Conservation (phyloP, 2,329 filamentous ascomycete genomes). For the Phialemonium atrogriseum region DNA sequence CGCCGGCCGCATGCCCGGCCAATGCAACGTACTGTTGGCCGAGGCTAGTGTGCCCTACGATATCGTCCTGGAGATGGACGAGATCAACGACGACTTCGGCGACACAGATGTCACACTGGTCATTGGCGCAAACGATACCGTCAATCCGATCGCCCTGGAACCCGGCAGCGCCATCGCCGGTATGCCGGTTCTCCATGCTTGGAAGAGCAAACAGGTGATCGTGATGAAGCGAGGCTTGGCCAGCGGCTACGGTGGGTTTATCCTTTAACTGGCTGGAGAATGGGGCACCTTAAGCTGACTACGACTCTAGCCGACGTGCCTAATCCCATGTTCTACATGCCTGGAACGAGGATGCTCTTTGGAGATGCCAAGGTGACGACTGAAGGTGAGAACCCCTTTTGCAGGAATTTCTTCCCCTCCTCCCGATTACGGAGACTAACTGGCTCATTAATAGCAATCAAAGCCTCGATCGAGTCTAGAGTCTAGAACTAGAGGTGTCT, state of each 20-base stretch:
- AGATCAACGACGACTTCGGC: constrained; percentile 86
- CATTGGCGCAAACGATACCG: constrained; percentile 87
- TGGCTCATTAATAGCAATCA: constrained; percentile 15
- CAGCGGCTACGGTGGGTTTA: constrained; percentile 66
- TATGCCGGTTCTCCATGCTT: constrained; percentile 87
- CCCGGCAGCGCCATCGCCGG: constrained; percentile 78
- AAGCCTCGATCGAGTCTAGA: constrained; percentile 21
- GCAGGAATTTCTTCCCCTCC: no score
- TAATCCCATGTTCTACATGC: constrained; percentile 92
- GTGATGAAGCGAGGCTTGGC: constrained; percentile 92
- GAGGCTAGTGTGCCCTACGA: constrained; percentile 87
- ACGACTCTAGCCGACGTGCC: constrained; percentile 63
- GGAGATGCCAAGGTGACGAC: constrained; percentile 80
- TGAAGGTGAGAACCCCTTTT: constrained; percentile 52
- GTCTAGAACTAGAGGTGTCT: no score
- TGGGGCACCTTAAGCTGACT: constrained; percentile 3
- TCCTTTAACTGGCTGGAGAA: neutral
- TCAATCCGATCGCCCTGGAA: constrained; percentile 83
- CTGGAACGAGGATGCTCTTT: constrained; percentile 83
- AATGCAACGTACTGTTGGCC: constrained; percentile 84
- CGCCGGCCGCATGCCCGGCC: constrained; percentile 84
- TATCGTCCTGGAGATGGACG: constrained; percentile 90
- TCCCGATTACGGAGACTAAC: neutral
- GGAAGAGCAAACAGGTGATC: constrained; percentile 89
- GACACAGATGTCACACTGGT: constrained; percentile 83